Percentiles rank a stretch among this genome's conserved stretches.
phyloP scores from a whole-genome alignment of 441 rosid species.

The Rhodomyrtus psidioides region DNA sequence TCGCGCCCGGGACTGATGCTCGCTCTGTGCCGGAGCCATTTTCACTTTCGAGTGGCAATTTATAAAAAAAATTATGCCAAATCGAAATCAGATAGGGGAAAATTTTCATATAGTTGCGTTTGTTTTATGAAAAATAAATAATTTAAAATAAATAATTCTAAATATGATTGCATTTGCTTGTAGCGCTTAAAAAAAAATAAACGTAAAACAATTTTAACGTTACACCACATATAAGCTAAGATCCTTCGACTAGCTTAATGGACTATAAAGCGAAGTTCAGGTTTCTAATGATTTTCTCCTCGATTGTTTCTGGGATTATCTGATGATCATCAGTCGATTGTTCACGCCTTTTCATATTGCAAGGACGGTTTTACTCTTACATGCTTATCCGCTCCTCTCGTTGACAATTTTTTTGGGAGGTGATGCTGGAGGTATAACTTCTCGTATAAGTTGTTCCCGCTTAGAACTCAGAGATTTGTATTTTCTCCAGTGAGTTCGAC shows the following conservation, averaged over 20 bases:
- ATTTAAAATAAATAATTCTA: too few relatives aligned
- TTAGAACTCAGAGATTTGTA: not conserved
- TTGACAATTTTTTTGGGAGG: too few relatives aligned
- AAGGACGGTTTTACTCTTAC: too few relatives aligned
- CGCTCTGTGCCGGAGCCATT: not conserved
- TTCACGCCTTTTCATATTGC: not conserved
- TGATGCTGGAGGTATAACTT: too few relatives aligned
- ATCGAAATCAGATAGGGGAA: not conserved
- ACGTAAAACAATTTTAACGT: too few relatives aligned
- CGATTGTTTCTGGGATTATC: not conserved
- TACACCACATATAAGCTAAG: not conserved
- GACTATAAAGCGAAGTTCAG: not conserved
- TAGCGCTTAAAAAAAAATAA: too few relatives aligned
- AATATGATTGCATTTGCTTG: too few relatives aligned
- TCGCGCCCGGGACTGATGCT: too few relatives aligned
- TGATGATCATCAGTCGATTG: not conserved
- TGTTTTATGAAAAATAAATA: too few relatives aligned
- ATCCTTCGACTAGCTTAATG: not conserved
- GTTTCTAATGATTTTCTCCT: not conserved
- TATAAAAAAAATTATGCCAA: not conserved
- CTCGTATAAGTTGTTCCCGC: not conserved
- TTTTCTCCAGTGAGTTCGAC: not conserved
- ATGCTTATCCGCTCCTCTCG: too few relatives aligned
- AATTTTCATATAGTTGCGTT: not conserved
- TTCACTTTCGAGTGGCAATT: not conserved